Evolutionary conservation across 257 asterid genomes (phyloP), one percentile per base, ranked within the genome.

Genomic region (Linderniella brevidens): DNA sequence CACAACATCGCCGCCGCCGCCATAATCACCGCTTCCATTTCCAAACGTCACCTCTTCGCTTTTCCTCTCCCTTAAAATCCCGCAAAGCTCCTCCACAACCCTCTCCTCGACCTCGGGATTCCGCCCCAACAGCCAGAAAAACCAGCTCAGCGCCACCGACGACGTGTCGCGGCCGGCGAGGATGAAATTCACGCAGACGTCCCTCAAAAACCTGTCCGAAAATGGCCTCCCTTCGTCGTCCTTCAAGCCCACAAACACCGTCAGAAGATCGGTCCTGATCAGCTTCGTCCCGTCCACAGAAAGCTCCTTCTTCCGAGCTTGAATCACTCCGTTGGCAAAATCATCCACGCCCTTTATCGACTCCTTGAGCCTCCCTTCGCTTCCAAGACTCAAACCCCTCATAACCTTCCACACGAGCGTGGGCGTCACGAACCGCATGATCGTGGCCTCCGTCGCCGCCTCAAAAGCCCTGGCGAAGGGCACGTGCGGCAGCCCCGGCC

Each of bases 111-210:
- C 95, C 55, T 59, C 73, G 7, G 82, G 78, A 63, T 76, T 68
- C 51, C 14, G 32, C 45, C 59, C 41, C 41, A 84, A 55, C 43
- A 88, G 66, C 97, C 97, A 88, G 78, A 88, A 88, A 50, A 88
- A 88, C 97, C 97, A 83, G 68, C 92, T 80, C 1, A 87, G 60
- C 16, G 97, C 97, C 38, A 86, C 97, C 13, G 97, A 86, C 5
- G 97, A 87, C 48, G 97, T 88, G 69, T 88, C 97, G 64, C 97
- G 69, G 45, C 97, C 97, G 0, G 97, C 97, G 52, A 88, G 48
- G 12, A 88, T 88, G 56, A 88, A 88, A 37, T 88, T 88, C 48
- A 88, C 97, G 15, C 97, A 88, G 14, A 88, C 66, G 55, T 88
- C 97, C 10, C 93, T 57, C 75, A 88, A 62, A 19, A 80, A 66